Conservation (phyloP, 2,329 filamentous ascomycete genomes). For the Madurella fahalii region DNA sequence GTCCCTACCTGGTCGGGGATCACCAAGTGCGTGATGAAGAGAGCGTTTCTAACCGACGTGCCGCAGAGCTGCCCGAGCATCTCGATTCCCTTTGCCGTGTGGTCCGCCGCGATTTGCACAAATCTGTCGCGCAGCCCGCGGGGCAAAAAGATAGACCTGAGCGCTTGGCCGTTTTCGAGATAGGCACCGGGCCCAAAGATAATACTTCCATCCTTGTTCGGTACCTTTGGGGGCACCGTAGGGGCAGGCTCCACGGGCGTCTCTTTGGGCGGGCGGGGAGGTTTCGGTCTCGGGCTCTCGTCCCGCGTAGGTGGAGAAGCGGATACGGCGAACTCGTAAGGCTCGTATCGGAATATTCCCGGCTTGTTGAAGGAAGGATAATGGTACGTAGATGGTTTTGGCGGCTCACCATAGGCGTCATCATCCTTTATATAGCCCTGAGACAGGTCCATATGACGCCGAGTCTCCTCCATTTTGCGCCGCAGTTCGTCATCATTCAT, state of each 20-base stretch:
- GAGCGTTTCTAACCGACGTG: slow-evolving; percentile 83
- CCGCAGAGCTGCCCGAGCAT: slow-evolving; percentile 95
- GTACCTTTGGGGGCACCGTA: slow-evolving; percentile 33
- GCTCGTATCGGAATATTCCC: slow-evolving; percentile 44
- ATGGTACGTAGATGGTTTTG: slow-evolving; percentile 37
- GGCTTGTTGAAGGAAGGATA: slow-evolving; percentile 57
- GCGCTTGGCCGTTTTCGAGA: slow-evolving; percentile 81
- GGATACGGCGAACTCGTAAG: slow-evolving; percentile 38
- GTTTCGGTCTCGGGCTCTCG: slow-evolving; percentile 17
- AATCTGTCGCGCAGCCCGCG: slow-evolving; percentile 69
- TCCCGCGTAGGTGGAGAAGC: slow-evolving; percentile 30
- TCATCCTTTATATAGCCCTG: slow-evolving; percentile 24
- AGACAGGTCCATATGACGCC: slow-evolving; percentile 42
- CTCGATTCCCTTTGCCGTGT: slow-evolving; percentile 78
- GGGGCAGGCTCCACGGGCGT: slow-evolving; percentile 23
- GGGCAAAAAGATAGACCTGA: slow-evolving; percentile 85
- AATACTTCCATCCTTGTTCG: slow-evolving; percentile 52
- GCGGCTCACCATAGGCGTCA: slow-evolving; percentile 21
- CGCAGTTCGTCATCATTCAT: slow-evolving; percentile 44
- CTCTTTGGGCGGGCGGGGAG: slow-evolving; percentile 37
- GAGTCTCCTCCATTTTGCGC: slow-evolving; percentile 50
- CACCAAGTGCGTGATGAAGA: slow-evolving; percentile 84
- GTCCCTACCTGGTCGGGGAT: slow-evolving; percentile 90
- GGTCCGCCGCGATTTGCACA: slow-evolving; percentile 66
- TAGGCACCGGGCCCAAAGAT: slow-evolving; percentile 83